Evolutionary conservation across 2,329 filamentous ascomycete species (phyloP).

Genomic region (Arthrinium phaeospermum): DNA sequence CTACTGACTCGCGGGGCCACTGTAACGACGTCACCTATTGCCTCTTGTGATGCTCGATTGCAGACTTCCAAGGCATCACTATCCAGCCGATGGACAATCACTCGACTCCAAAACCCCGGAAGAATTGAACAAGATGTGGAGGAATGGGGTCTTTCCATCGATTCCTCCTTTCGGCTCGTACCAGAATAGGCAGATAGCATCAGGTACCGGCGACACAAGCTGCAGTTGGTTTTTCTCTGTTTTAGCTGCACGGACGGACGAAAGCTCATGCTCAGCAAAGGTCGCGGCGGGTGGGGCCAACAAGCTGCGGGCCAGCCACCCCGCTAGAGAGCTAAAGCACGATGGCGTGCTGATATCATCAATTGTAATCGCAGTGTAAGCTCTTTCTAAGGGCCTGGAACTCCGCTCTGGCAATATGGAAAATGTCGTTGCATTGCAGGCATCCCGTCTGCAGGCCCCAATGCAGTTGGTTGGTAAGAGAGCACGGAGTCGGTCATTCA

Average conservation of each 20-base stretch:
- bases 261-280: neutral
- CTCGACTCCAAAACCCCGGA: neutral
- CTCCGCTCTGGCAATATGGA: neutral
- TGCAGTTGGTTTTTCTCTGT: neutral
- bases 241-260: neutral
- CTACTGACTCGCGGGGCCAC: neutral
- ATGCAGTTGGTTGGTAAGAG: neutral
- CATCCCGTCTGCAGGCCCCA: neutral
- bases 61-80: neutral
- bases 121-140: neutral
- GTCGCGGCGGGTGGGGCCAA: neutral
- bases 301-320: neutral
- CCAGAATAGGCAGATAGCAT: constrained; percentile 7
- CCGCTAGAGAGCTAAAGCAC: neutral
- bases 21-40: neutral
- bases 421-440: neutral
- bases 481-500: neutral
- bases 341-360: constrained; percentile 16
- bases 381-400: neutral
- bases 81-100: neutral
- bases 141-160: neutral
- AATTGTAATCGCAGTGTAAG: constrained; percentile 14
- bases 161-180: neutral
- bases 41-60: neutral
- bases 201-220: neutral